These are phyloP conservation scores for Exophiala xenobiotica DNA, from an alignment of 2,329 filamentous ascomycete species.

Conservation along the genomic window DNA sequence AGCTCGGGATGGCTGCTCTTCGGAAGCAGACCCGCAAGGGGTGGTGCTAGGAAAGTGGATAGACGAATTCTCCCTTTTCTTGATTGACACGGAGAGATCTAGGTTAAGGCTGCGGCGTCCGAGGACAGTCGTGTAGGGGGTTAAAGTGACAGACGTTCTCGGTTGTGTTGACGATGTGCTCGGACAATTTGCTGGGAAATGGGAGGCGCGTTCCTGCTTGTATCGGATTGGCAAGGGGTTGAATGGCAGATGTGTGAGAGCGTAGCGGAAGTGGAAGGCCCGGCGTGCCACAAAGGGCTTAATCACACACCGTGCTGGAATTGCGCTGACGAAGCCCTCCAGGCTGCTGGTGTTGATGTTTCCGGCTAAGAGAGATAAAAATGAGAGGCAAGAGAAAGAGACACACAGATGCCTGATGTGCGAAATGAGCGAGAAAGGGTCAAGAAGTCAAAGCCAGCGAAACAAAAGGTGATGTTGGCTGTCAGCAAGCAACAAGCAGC, in stretches of 20 bases:
- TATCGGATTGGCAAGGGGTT: slow-evolving; percentile 20
- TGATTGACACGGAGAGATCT: slow-evolving; percentile 17
- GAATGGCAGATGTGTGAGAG: slow-evolving; percentile 7
- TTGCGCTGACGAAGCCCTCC: background rate
- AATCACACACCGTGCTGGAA: background rate
- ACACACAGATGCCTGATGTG: background rate
- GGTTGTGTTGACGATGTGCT: slow-evolving; percentile 27
- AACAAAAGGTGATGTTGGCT: background rate
- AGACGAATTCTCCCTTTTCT: slow-evolving; percentile 24
- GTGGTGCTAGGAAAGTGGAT: slow-evolving; percentile 26
- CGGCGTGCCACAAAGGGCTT: slow-evolving; percentile 4
- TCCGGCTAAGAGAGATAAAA: background rate
- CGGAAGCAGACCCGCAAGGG: slow-evolving; percentile 27
- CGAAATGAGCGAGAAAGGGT: background rate
- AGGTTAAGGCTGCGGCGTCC: slow-evolving; percentile 15
- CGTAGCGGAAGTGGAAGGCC: slow-evolving; percentile 5
- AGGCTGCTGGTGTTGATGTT: background rate
- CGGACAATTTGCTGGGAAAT: slow-evolving; percentile 24
- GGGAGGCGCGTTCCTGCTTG: slow-evolving; percentile 23
- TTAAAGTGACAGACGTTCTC: slow-evolving; percentile 26
- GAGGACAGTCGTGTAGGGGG: slow-evolving; percentile 11
- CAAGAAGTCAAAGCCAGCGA: background rate
- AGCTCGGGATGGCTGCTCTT: slow-evolving; percentile 22
- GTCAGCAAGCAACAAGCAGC: slow-evolving; percentile 4
- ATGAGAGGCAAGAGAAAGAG: background rate